A percentile compares a stretch with the other conserved stretches of the same genome.
Conservation (phyloP, 768 basidiomycete species). For the Baorangia bicolor region DNA sequence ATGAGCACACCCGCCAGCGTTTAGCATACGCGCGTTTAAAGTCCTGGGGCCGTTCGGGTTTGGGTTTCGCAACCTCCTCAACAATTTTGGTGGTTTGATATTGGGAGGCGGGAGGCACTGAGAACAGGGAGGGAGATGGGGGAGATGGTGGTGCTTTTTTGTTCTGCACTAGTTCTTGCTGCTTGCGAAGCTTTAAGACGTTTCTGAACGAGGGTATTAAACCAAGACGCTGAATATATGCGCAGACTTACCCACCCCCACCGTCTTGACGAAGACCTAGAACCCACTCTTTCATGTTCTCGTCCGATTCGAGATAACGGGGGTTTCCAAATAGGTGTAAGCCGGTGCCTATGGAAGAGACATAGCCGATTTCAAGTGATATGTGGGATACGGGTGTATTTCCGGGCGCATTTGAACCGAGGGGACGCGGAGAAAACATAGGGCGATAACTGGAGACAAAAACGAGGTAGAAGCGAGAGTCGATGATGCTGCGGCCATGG, state of each 20-base stretch:
- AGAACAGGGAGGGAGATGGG: conserved; percentile 6
- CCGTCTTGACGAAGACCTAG: conserved; percentile 54
- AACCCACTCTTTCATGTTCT: conserved; percentile 49
- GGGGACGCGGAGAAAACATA: conserved; percentile 53
- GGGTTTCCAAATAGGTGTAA: conserved; percentile 51
- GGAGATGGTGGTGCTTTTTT: conserved; percentile 4
- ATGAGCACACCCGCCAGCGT: conserved; percentile 25
- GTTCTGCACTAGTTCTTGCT: conserved; percentile 21
- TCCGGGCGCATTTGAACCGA: conserved; percentile 30
- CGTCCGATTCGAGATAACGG: conserved; percentile 41
- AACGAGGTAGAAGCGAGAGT: conserved; percentile 47
- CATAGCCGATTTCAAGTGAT: conserved; percentile 50
- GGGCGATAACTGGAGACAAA: conserved; percentile 50
- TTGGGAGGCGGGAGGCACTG: neutral
- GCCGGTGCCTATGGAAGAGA: conserved; percentile 43
- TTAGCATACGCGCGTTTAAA: conserved; percentile 20
- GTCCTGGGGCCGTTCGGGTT: conserved; percentile 6
- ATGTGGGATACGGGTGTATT: conserved; percentile 45
- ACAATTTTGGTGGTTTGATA: neutral
- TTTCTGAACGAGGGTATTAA: conserved; percentile 33
- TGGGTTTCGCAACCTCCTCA: conserved; percentile 4
- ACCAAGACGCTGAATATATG: neutral
- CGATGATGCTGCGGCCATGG: conserved; percentile 39
- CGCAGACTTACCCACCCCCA: conserved; percentile 55
- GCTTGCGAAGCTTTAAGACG: conserved; percentile 46